Percentiles rank a stretch among this genome's conserved stretches.
These are phyloP conservation scores for Trichoderma simmonsii DNA, from an alignment of 2,329 filamentous ascomycete species.

Conservation along the genomic window DNA sequence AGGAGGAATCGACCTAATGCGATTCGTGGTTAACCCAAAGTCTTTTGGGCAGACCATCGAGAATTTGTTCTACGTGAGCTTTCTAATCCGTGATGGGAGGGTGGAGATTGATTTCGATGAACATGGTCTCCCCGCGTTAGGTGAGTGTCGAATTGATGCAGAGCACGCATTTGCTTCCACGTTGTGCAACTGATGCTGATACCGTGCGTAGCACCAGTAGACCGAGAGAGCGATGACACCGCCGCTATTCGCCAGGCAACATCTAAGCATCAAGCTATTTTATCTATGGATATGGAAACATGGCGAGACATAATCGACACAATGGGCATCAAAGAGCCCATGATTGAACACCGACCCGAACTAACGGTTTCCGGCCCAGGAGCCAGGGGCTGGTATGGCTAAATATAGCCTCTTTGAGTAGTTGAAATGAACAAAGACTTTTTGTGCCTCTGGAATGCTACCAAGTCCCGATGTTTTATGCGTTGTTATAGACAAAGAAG, in stretches of 20 bases:
- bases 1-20: conserved; percentile 73
- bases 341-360: conserved; percentile 80
- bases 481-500: background rate
- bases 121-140: conserved; percentile 70
- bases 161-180: background rate
- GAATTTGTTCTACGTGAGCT: conserved; percentile 95
- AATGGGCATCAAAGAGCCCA: conserved; percentile 71
- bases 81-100: conserved; percentile 83
- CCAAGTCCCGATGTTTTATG: background rate
- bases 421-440: background rate
- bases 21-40: conserved; percentile 83
- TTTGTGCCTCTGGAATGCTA: background rate
- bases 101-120: conserved; percentile 72
- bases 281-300: conserved; percentile 79
- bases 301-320: conserved; percentile 76
- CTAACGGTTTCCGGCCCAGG: conserved; percentile 50
- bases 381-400: conserved; percentile 65
- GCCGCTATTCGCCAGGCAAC: conserved; percentile 48
- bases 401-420: conserved; percentile 16
- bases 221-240: conserved; percentile 46
- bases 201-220: conserved; percentile 31
- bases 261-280: conserved; percentile 78
- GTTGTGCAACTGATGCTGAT: conserved; percentile 21
- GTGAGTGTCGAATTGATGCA: conserved; percentile 52
- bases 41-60: conserved; percentile 95